Evolutionary conservation across 495 filamentous ascomycete species (phyloP), one percentile per base, ranked within the genome.

Genomic region (Friedmanniomyces simplex): DNA sequence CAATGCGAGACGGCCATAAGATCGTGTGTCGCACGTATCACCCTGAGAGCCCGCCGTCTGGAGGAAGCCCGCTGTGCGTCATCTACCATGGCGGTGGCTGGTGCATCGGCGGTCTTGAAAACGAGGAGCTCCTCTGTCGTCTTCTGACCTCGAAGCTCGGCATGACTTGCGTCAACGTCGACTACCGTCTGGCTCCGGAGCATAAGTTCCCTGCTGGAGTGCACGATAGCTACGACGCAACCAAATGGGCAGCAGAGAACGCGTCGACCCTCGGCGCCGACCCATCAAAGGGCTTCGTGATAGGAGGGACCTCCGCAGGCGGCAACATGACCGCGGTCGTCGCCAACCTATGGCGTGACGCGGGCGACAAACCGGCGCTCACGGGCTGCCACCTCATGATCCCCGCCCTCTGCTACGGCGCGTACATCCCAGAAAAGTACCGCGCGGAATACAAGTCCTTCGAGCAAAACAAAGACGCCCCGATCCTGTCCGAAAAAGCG

Each of bases 271-370:
- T 74, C 5, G 68, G 65, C 21, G 70, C 72, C 16, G 68, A 74
- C 50, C 68, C 71, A 2, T 57, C 57, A 51, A 63, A 47, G 43
- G 78, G 78, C 0, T 80, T 80, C 55, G 59, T 81, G 28, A 54
- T 80, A 36, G 76, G 76, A 25, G 78, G 78, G 5, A 69, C 67
- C 2, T 76, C 73, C 4, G 76, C 77, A 14, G 78, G 77, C 8
- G 77, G 68, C 1, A 76, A 76, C 58, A 63, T 80, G 12, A 61
- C 73, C 0, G 70, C 72, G 13, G 68, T 76, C 12, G 58, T 74
- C 2, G 65, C 69, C 0, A 72, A 75, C 60, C 66, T 69, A 0
- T 67, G 70, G 3, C 63, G 72, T 1, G 74, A 77, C 45, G 71
- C 76, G 30, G 68, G 69, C 16, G 62, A 75, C n/a, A 65, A 60